A percentile compares a stretch with the other conserved stretches of the same genome.
Conservation (phyloP, 495 filamentous ascomycete species). For the Penicillium goetzii region DNA sequence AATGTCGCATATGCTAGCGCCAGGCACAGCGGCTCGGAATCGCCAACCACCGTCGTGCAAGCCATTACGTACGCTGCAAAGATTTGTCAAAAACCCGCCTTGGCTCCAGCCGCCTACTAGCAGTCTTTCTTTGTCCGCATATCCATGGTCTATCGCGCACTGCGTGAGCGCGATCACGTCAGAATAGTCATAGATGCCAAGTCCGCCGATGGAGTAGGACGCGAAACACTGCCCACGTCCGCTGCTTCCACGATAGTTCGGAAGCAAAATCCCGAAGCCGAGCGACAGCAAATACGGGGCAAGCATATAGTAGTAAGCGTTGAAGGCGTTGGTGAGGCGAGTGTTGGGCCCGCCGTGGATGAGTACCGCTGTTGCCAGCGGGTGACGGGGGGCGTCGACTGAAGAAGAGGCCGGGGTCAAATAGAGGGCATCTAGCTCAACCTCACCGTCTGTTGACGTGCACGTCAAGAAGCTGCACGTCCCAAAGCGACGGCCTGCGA, state of each 20-base stretch:
- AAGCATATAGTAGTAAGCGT: slow-evolving; percentile 29
- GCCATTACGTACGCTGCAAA: slow-evolving; percentile 23
- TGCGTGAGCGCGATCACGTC: slow-evolving; percentile 36
- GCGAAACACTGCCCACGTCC: slow-evolving; percentile 36
- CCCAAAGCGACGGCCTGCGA: slow-evolving; percentile 16
- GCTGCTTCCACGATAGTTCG: slow-evolving; percentile 38
- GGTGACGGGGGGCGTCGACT: slow-evolving; percentile 9
- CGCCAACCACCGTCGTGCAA: slow-evolving; percentile 15
- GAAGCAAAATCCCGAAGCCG: slow-evolving; percentile 36
- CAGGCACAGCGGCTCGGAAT: slow-evolving; percentile 28
- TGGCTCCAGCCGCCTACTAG: slow-evolving; percentile 36
- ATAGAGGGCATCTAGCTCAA: slow-evolving; percentile 15
- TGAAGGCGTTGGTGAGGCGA: slow-evolving; percentile 33
- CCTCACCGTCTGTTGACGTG: slow-evolving; percentile 12
- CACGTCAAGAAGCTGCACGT: slow-evolving; percentile 14
- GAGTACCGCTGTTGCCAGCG: slow-evolving; percentile 36
- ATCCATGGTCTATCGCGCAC: slow-evolving; percentile 30
- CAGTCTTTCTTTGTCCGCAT: slow-evolving; percentile 30
- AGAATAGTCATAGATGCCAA: slow-evolving; percentile 33
- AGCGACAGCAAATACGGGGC: slow-evolving; percentile 30
- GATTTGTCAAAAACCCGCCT: slow-evolving; percentile 37
- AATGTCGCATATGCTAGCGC: slow-evolving; percentile 29
- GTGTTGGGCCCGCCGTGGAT: slow-evolving; percentile 40
- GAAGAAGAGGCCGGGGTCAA: slow-evolving; percentile 12
- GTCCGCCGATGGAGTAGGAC: slow-evolving; percentile 23